These are phyloP conservation scores for Xylogone sp. DNA, from an alignment of 2,329 filamentous ascomycete genomes.

Conservation along the genomic window DNA sequence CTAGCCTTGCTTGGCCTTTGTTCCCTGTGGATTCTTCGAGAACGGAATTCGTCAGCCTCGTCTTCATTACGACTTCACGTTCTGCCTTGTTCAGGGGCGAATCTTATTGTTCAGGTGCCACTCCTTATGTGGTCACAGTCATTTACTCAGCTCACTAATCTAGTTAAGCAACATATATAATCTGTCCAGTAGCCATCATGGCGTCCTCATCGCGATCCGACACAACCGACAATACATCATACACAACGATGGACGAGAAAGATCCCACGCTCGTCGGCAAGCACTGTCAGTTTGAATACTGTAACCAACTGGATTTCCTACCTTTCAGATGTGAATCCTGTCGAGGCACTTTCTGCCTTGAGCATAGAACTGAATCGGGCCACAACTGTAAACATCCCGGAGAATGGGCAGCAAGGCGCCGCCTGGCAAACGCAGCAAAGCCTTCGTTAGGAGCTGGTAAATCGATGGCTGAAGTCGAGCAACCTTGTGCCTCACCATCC, in stretches of 20 bases:
- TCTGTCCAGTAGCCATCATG: conserved; percentile 37
- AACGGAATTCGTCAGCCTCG: conserved; percentile 17
- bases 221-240: conserved; percentile 45
- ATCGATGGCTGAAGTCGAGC: conserved; percentile 54
- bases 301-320: conserved; percentile 92
- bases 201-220: conserved; percentile 40
- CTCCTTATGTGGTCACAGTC: not conserved
- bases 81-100: conserved; percentile 11
- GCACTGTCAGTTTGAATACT: conserved; percentile 89
- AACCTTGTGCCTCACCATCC: conserved; percentile 61
- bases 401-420: conserved; percentile 57
- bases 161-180: conserved; percentile 6
- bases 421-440: conserved; percentile 49
- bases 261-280: conserved; percentile 84
- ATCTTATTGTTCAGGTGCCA: not conserved
- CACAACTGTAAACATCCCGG: conserved; percentile 65
- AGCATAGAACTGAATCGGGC: conserved; percentile 82
- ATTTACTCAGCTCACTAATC: not conserved
- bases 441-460: conserved; percentile 51
- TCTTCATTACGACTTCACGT: conserved; percentile 14
- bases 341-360: conserved; percentile 79
- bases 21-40: not conserved
- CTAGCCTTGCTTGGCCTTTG: not conserved
- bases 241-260: conserved; percentile 68
- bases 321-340: conserved; percentile 94